Evolutionary conservation across 208 protist genomes (phyloP), one percentile per base, ranked within the genome.

Genomic region (Leishmania martiniquensis): DNA sequence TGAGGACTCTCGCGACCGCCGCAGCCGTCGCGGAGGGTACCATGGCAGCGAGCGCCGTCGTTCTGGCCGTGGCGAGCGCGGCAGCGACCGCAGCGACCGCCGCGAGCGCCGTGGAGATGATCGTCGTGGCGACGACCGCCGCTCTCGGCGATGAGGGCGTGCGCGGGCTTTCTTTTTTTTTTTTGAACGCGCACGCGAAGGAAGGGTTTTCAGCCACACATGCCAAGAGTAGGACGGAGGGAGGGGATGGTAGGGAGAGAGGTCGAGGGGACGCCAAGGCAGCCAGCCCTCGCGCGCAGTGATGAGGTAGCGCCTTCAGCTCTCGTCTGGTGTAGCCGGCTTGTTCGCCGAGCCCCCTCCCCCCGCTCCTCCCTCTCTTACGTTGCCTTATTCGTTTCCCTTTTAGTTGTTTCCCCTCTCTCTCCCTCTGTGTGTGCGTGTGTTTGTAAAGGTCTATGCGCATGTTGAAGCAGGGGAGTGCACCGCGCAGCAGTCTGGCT

Each of bases 1-100:
- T 9, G 54, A 20, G 10, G 80, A 77, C 52, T 84, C 80, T 60
- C 80, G 74, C 59, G 78, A 78, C 63, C 75, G 76, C 68, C 65
- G 72, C 20, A 44, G 37, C 37, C 72, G 78, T 54, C 54, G 78
- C 42, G 60, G 59, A n/a, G 47, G 72, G 1, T n/a, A 62, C 66
- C 77, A 49, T 68, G 65, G 66, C 22, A 37, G 60, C 44, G 60
- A 68, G 15, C 74, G 72, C 70, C 80, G 81, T 49, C 54, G 60
- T 39, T 70, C 82, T 55, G 68, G 70, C 63, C 68, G 77, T 37
- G 32, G 6, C 47, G 71, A 66, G 13, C 71, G 65, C 34, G 34
- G 45, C 20, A 45, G 17, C 20, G 80, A 80, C 34, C 69, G 75
- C 25, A 68, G 77, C 62, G 80, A 78, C 12, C 60, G 77, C 69